Base-by-base conservation (phyloP, 2,329 filamentous ascomycete genomes). In the Colletotrichum sp. region DNA sequence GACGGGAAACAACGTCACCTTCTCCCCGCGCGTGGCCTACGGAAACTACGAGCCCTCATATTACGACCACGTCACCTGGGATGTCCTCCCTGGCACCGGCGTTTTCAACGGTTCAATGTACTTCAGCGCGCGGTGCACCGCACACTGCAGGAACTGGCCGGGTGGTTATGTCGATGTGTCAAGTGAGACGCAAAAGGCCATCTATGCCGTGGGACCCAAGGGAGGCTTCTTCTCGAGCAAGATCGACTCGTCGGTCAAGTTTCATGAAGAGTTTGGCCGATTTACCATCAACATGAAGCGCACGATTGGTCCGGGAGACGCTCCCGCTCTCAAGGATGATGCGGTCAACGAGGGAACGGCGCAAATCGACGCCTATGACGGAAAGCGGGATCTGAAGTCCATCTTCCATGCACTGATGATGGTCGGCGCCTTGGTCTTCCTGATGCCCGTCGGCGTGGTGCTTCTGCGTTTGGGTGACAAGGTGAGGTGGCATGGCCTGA, bases 361-460 rank as follows among this genome's bases (percentile, higher is more conserved):
- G 66, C 81, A 85, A 60, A 75, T 79, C 1, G 76, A 77, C 4
- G 72, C 79, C 15, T 74, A 77, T 11, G 77, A 83, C 57, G 82
- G 79, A 27, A 79, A 80, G 65, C 78, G 78, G 8, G 87, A 90
- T 69, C 82, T 80, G 78, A 84, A 82, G 77, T 85, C 87, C 1
- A 84, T 86, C 6, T 82, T 85, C 6, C 88, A 91, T 65, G 87
- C 85, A 8, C 80, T 87, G 5, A 80, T 91, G 61, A 93, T 93
- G 92, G 84, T 91, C 52, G 81, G 91, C 13, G 85, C 85, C 15
- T 89, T 93, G 74, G 83, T 92, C 4, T 86, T 88, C 19, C 78
- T 93, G 63, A 88, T 92, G 80, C 91, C 91, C 1, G 77, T 90
- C 12, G 92, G 91, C 2, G 85, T 90, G 15, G 78, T 92, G 28